A percentile compares a stretch with the other conserved stretches of the same genome.
Evolutionary conservation across 2,329 filamentous ascomycete genomes (phyloP).

Genomic region (Cordyceps farinosa): DNA sequence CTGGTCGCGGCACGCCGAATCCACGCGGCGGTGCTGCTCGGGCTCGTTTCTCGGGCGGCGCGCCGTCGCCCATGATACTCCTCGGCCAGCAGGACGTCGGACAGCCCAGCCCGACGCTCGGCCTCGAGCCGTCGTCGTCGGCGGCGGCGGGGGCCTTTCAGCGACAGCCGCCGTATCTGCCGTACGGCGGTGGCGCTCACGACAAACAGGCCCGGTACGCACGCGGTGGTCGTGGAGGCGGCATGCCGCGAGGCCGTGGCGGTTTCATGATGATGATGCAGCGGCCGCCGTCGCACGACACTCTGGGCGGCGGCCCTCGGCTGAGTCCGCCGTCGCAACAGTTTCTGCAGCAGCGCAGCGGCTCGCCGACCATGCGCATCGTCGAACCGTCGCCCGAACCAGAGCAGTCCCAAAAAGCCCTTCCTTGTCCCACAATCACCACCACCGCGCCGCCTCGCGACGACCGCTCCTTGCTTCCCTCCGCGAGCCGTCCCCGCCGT

Average conservation of each 20-base stretch:
- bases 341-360: conserved; percentile 9
- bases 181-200: neutral
- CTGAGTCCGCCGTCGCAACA: neutral
- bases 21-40: neutral
- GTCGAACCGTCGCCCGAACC: conserved; percentile 35
- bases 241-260: neutral
- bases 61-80: conserved; percentile 32
- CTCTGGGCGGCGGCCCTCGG: conserved; percentile 23
- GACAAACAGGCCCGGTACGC: conserved; percentile 14
- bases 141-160: conserved; percentile 1
- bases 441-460: conserved; percentile 19
- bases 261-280: neutral
- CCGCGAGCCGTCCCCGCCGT: conserved; percentile 4
- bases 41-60: conserved; percentile 16
- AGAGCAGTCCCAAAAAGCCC: conserved; percentile 25
- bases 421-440: conserved; percentile 20
- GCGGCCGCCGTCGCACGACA: conserved; percentile 9
- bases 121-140: conserved; percentile 21
- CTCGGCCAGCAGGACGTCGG: conserved; percentile 31
- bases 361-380: conserved; percentile 36
- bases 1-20: conserved; percentile 20
- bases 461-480: conserved; percentile 21
- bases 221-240: neutral
- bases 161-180: conserved; percentile 11
- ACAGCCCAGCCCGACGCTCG: conserved; percentile 43